Conservation (phyloP, 257 asterid species). For the Solanum sparsipilum region DNA sequence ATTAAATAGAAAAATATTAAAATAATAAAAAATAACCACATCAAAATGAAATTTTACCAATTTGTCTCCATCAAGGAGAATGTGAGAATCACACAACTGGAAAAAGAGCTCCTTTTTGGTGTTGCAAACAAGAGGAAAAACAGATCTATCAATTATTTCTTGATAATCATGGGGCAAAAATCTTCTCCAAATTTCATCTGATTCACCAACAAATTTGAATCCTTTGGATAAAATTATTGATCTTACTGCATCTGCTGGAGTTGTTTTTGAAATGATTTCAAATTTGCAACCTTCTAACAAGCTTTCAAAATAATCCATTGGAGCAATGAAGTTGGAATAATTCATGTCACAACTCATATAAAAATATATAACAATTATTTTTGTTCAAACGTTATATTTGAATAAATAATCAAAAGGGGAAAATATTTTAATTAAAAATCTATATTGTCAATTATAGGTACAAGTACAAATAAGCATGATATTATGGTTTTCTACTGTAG, state of each 20-base stretch:
- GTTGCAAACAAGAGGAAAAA: background rate
- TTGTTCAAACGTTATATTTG: background rate
- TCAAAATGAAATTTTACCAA: background rate
- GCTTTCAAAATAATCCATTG: background rate
- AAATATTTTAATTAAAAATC: background rate
- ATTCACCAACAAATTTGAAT: slow-evolving; percentile 13
- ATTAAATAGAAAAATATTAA: background rate
- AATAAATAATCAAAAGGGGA: background rate
- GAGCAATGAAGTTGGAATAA: background rate
- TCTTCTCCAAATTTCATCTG: slow-evolving; percentile 21
- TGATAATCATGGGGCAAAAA: background rate
- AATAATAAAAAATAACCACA: background rate
- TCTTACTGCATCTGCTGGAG: background rate
- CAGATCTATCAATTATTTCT: background rate
- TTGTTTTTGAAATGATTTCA: no score
- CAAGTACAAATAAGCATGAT: background rate
- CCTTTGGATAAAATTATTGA: background rate
- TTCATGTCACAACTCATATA: background rate
- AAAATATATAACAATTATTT: background rate
- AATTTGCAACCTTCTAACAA: background rate
- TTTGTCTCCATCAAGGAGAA: background rate
- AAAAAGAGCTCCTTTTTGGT: background rate
- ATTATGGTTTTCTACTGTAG: background rate
- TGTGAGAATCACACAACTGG: background rate
- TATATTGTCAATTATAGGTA: background rate